Base-by-base conservation (phyloP, 139 green algal species). In the Tetraselmis chui region DNA sequence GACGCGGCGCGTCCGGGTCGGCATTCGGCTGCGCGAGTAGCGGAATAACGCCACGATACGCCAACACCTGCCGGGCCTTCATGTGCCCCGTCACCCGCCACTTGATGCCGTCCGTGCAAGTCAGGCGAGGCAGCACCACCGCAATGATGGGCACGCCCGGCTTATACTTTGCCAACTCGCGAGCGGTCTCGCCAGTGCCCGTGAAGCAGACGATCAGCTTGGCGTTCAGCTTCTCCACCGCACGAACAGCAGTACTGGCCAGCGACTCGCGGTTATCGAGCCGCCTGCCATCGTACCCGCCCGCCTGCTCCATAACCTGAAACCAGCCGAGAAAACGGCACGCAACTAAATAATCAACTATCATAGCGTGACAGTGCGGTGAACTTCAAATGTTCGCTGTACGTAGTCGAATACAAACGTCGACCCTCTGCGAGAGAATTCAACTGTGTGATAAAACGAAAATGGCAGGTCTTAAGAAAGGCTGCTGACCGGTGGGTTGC, bases 141-240 rank as follows among this genome's bases (percentile, higher is more conserved):
- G 90, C 89, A 23, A 93, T 85, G 79, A 93, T 90, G 59, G 93
- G 92, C 87, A 93, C 92, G 30, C 85, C 80, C 0, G 93, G 92
- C 74, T 93, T 89, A 91, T 96, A 97, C 89, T 98, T 98, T 81
- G 94, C 88, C 67, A 98, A 84, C 79, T 96, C 87, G 76, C 85
- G 85, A 0, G 92, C 92, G 25, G 93, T 97, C 82, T 91, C 87
- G 81, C 94, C 94, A 11, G 90, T 93, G 29, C 92, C 86, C 18
- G 92, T 93, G 88, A 96, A 96, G 25, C 93, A 93, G 2, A 98
- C 89, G 76, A 97, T 95, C 59, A 97, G 81, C 1, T 87, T 87
- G 0, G 94, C 94, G 1, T 90, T 81, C 84, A 96, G 92, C 90
- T 98, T 97, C 85, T 92, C 91, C 5, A 93, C 92, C 1, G 89